Base-by-base conservation (phyloP, 1,284 basidiomycete species). In the Entoloma clypeatum region DNA sequence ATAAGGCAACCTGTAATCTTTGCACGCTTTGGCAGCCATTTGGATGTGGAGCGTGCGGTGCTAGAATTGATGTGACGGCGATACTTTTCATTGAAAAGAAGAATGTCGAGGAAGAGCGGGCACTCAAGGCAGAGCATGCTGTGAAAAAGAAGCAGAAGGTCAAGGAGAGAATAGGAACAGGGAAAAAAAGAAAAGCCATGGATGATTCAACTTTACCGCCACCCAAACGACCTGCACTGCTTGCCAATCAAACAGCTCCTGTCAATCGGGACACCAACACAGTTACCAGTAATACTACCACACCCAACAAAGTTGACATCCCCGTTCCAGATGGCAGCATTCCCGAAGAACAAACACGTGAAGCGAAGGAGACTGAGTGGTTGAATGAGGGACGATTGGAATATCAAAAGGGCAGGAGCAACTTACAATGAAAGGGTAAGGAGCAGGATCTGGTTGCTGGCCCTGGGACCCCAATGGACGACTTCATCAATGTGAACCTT, bases 21-120 rank as follows among this genome's bases (percentile, higher is more conserved):
- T 51, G 47, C 24, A 44, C 45, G 1, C 26, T 51, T 2, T 46
- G 47, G 42, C 50, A 51, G 19, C 31, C 36, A 1, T 49, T 45
- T 27, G 47, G 50, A 1, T 39, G 35, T 16, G 44, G 14, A 11
- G 50, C 36, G 2, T 33, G 40, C 19, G 47, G 41, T 7, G 17
- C 27, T 3, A 37, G 30, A 4, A 17, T 21, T 10, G 39, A 35
- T 11, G 50, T 30, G n/a, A 39, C 24, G 1, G 44, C 47, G 10
- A 47, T 49, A 30, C 21, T 45, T 8, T 34, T 52, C 18, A 42
- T 46, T 8, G 46, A 48, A 21, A 51, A 48, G 41, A 45, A 45
- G 17, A 16, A 48, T 29, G 40, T 36, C 2, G 25, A 36, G 24
- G 43, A 36, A 7, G 43, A 45, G 23, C 34, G 45, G 5, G n/a